phyloP scores from a whole-genome alignment of 1,284 basidiomycete species.

The Irpex sp. region DNA sequence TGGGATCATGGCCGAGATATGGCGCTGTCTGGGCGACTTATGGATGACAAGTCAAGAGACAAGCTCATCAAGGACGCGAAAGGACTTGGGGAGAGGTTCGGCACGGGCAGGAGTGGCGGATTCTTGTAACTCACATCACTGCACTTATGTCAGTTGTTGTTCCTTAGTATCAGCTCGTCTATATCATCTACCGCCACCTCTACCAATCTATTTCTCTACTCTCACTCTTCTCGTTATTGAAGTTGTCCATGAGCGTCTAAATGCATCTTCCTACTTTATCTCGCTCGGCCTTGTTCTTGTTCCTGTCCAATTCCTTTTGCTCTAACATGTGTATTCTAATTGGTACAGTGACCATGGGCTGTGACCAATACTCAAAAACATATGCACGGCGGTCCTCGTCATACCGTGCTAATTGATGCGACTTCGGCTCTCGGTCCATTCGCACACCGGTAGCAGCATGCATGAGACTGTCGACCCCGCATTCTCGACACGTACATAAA shows the following conservation, averaged over 20 bases:
- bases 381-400: neutral
- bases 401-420: neutral
- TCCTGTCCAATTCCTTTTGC: neutral
- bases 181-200: too few relatives aligned
- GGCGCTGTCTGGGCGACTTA: conserved; percentile 76
- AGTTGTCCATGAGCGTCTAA: neutral
- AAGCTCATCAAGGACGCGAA: conserved; percentile 78
- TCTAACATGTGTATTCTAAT: neutral
- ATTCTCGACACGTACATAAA: neutral
- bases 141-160: neutral
- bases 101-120: conserved; percentile 61
- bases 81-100: conserved; percentile 79
- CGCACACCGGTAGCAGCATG: neutral
- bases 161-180: neutral
- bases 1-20: conserved; percentile 92
- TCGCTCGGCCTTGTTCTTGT: neutral
- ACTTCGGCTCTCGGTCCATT: neutral
- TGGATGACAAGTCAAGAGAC: conserved; percentile 79
- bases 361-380: neutral
- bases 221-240: too few relatives aligned
- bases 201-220: too few relatives aligned
- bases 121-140: conserved; percentile 37
- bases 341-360: neutral
- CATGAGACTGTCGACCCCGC: neutral
- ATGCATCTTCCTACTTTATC: neutral